Conservation (phyloP, 2,329 filamentous ascomycete genomes). For the Ustulina deusta region DNA sequence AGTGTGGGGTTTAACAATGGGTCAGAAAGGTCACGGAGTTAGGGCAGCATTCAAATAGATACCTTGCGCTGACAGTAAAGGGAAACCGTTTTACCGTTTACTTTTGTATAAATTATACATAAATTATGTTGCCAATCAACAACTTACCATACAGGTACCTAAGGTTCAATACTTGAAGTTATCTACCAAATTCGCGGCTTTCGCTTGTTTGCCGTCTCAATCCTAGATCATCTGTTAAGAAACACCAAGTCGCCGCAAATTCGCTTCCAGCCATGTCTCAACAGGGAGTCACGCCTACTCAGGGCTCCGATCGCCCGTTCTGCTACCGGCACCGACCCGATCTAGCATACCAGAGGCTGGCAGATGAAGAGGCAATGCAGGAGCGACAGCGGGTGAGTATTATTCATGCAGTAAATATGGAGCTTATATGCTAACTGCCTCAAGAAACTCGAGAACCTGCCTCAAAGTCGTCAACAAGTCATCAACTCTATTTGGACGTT, state of each 20-base stretch:
- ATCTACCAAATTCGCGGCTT: background rate
- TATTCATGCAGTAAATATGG: conserved; percentile 1
- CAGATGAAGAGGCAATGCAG: conserved; percentile 1
- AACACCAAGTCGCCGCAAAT: background rate
- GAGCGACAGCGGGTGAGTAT: conserved; percentile 7
- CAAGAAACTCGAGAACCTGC: conserved; percentile 10
- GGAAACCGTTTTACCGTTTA: too few relatives aligned
- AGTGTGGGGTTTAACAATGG: too few relatives aligned
- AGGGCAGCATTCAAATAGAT: too few relatives aligned
- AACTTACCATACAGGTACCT: too few relatives aligned
- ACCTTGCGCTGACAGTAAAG: too few relatives aligned
- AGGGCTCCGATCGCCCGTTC: conserved; percentile 12
- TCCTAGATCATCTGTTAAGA: conserved; percentile 6
- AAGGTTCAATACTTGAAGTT: too few relatives aligned
- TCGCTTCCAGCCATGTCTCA: background rate
- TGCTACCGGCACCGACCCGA: conserved; percentile 16
- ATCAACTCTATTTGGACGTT: conserved; percentile 14
- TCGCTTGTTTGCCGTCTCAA: background rate
- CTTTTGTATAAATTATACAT: too few relatives aligned
- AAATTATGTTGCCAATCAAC: too few relatives aligned
- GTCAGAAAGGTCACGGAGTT: too few relatives aligned
- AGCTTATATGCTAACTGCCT: background rate
- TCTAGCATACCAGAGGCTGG: conserved; percentile 10
- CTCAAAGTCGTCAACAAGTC: conserved; percentile 4
- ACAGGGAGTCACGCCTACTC: background rate